These are phyloP conservation scores for Rhodotorula sp. DNA, from an alignment of 1,284 basidiomycete species.

Conservation along the genomic window DNA sequence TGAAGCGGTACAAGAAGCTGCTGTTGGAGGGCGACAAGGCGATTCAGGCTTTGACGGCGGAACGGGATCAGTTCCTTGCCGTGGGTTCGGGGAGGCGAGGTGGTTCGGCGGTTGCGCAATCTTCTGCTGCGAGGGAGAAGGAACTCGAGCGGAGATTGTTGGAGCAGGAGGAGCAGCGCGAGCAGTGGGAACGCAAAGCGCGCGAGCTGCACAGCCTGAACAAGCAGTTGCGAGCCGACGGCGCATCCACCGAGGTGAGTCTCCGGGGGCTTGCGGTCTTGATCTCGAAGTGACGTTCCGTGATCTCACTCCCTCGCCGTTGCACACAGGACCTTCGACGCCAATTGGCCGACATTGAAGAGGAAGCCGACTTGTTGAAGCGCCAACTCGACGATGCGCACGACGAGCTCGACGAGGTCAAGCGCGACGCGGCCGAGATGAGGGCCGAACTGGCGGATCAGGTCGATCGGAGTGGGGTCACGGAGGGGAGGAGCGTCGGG, in stretches of 20 bases:
- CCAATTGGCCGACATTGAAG: conserved; percentile 12
- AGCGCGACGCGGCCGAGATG: conserved; percentile 67
- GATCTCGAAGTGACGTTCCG: not conserved
- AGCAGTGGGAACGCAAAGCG: conserved; percentile 30
- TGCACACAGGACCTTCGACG: conserved; percentile 26
- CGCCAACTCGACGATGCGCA: conserved; percentile 48
- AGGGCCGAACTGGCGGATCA: conserved; percentile 36
- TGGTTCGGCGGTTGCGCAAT: not conserved
- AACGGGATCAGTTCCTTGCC: conserved; percentile 49
- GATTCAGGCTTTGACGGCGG: conserved; percentile 65
- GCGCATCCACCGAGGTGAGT: conserved; percentile 41
- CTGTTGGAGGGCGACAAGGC: conserved; percentile 78
- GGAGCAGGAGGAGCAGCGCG: conserved; percentile 19
- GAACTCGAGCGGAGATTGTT: conserved; percentile 25
- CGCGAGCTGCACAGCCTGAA: conserved; percentile 64
- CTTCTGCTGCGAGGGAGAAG: conserved; percentile 7
- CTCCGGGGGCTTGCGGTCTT: too few relatives aligned
- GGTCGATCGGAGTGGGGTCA: conserved; percentile 60
- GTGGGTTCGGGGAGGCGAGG: conserved; percentile 4
- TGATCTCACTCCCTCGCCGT: not conserved
- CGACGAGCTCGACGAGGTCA: conserved; percentile 52
- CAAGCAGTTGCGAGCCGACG: conserved; percentile 56
- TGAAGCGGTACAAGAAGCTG: conserved; percentile 87
- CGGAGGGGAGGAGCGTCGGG: conserved; percentile 19
- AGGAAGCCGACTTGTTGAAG: conserved; percentile 31